Base-by-base conservation (phyloP, 139 green algal species). In the Closterium sp. region DNA sequence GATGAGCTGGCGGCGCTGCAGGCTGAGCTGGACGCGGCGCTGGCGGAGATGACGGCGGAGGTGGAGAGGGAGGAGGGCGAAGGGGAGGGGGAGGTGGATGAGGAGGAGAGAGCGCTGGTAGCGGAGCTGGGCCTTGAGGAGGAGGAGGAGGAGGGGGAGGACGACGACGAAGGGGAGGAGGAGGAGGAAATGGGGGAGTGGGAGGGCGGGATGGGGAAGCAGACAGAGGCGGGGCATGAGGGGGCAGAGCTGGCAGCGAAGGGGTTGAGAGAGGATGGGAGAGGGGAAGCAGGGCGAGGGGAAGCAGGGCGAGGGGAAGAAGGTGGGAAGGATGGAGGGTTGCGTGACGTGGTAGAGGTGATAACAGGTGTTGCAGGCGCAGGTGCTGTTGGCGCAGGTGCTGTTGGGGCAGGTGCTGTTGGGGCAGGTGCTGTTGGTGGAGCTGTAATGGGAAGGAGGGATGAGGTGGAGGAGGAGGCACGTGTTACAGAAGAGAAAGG, bases 61-160 rank as follows among this genome's bases (percentile, higher is more conserved):
- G 88, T 33, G 64, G 88, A 91, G n/a, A 36, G 38, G 12, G 9
- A 76, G 12, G 55, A 76, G 55, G 55, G 55, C 4, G 43, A 69
- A 16, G 43, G 43, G 10, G 55, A 76, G 55, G 55, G 55, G 55
- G 55, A 76, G 55, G 55, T 76, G 55, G 55, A 76, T 76, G 55
- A 76, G 55, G 55, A 76, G 55, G 55, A 76, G 55, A 76, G 55
- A 76, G 55, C 55, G 5, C 55, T 76, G 16, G 55, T 76, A 19
- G 55, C 55, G 55, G 55, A 76, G 55, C 12, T 76, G 55, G 55
- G 55, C 23, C 55, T 83, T 1, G 30, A 91, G n/a, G 88, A 32
- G 81, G 88, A 91, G 84, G 88, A 91, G 84, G 88, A 91, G 7
- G 88, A 91, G 7, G 88, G 91, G 88, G 88, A 91, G 69, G 88